Evolutionary conservation across 768 basidiomycete genomes (phyloP).

Genomic region (Auriscalpium vulgare): DNA sequence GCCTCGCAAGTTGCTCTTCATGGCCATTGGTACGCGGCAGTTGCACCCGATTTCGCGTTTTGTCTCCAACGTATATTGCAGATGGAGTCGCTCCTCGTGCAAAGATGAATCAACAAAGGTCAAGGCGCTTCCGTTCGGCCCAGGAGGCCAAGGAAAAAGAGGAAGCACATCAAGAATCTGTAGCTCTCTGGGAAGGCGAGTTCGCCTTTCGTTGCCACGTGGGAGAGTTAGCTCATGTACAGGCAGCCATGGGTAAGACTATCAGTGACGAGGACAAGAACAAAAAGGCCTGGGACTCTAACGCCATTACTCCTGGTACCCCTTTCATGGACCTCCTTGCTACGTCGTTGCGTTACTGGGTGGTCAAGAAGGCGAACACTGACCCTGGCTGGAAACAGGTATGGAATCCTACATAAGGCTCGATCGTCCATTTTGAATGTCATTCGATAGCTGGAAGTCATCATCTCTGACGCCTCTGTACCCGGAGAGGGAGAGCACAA

Average conservation of each 20-base stretch:
- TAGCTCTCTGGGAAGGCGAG: constrained; percentile 80
- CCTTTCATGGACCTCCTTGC: constrained; percentile 97
- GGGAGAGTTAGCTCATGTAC: background rate
- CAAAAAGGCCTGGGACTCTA: constrained; percentile 91
- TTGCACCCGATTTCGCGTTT: background rate
- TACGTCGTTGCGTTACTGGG: constrained; percentile 88
- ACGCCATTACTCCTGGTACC: constrained; percentile 97
- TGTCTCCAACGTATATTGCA: constrained; percentile 22
- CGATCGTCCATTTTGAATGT: background rate
- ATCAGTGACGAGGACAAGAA: constrained; percentile 75
- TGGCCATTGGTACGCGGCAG: constrained; percentile 81
- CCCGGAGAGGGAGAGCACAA: constrained; percentile 99
- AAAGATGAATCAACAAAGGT: constrained; percentile 99
- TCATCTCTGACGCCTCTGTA: constrained; percentile 94
- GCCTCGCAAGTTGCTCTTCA: constrained; percentile 90
- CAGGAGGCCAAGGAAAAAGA: constrained; percentile 96
- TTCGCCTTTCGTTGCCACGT: background rate
- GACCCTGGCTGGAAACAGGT: constrained; percentile 96
- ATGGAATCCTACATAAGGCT: background rate
- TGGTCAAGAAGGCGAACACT: constrained; percentile 87
- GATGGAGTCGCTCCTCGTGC: constrained; percentile 97
- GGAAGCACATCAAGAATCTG: constrained; percentile 73
- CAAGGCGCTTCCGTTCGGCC: constrained; percentile 88
- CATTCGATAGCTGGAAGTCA: constrained; percentile 69
- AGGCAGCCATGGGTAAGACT: constrained; percentile 84